Evolutionary conservation across 306 rosid genomes (phyloP).

Genomic region (Rosa multiflora): DNA sequence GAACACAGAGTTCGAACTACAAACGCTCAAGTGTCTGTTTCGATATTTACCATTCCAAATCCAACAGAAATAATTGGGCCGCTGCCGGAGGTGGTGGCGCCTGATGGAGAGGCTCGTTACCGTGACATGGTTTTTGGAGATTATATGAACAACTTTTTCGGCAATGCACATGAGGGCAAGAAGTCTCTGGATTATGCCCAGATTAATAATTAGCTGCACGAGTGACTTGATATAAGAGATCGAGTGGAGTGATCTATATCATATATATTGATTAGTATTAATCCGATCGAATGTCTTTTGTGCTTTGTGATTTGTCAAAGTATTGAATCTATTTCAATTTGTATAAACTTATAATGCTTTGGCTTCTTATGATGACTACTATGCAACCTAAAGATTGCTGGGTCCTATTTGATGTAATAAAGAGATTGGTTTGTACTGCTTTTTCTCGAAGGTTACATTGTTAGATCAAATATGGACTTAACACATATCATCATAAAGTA

Average conservation of each 20-base stretch:
- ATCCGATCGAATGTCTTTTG: not conserved
- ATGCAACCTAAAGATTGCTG: not conserved
- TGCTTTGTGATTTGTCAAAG: not conserved
- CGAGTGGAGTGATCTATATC: not conserved
- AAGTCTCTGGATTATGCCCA: conserved; percentile 58
- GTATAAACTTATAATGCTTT: not conserved
- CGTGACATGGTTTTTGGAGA: conserved; percentile 47
- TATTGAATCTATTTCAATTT: not conserved
- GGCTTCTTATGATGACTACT: not conserved
- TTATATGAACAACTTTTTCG: conserved; percentile 58
- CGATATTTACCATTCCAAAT: conserved; percentile 40
- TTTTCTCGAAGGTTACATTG: too few relatives aligned
- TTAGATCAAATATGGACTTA: too few relatives aligned
- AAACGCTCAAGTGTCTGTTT: conserved; percentile 49
- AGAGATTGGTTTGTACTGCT: not conserved
- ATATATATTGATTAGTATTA: not conserved
- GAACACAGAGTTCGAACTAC: conserved; percentile 56
- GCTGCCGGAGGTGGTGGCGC: conserved; percentile 38
- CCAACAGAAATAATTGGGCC: conserved; percentile 46
- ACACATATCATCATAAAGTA: too few relatives aligned
- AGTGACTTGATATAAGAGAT: not conserved
- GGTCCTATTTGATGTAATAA: not conserved
- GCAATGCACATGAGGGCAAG: conserved; percentile 53
- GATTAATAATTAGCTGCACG: not conserved
- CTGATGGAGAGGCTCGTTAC: conserved; percentile 46